A percentile compares a stretch with the other conserved stretches of the same genome.
Conservation (phyloP, 192 early-diverging fungal genomes). For the Coemansia aciculifera region DNA sequence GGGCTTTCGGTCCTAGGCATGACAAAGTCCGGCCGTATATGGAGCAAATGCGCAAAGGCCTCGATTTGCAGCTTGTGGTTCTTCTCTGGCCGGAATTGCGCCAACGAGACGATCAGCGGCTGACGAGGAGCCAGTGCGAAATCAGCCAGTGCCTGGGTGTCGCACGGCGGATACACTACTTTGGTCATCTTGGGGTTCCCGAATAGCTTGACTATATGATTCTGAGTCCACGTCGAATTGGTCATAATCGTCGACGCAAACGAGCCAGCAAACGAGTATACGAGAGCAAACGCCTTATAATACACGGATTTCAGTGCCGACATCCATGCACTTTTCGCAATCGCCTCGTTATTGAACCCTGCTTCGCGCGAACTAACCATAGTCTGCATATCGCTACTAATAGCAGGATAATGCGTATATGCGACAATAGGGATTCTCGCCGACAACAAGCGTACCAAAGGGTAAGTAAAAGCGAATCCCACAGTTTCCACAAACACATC, state of each 20-base stretch:
- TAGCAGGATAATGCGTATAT: constrained; percentile 96
- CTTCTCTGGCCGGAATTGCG: constrained; percentile 98
- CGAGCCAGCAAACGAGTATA: constrained; percentile 79
- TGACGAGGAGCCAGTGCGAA: constrained; percentile 61
- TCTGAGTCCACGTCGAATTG: constrained; percentile 96
- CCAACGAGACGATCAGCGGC: constrained; percentile 77
- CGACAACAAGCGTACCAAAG: constrained; percentile 65
- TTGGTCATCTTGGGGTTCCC: constrained; percentile 56
- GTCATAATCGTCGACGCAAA: constrained; percentile 83
- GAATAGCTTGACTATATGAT: constrained; percentile 89
- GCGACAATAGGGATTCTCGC: constrained; percentile 64
- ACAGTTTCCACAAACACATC: constrained; percentile 91
- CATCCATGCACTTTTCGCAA: constrained; percentile 58
- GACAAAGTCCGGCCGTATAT: constrained; percentile 59
- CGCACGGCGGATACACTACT: constrained; percentile 93
- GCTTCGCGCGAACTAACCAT: constrained; percentile 64
- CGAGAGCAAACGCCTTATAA: constrained; percentile 72
- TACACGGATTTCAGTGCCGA: constrained; percentile 57
- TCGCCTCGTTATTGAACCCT: constrained; percentile 66
- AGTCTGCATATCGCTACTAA: constrained; percentile 88
- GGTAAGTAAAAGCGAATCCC: constrained; percentile 95
- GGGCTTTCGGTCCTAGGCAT: constrained; percentile 19
- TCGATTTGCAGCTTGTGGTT: constrained; percentile 82
- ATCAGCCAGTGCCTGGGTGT: constrained; percentile 64
- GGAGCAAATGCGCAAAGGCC: constrained; percentile 67